Percentiles rank a stretch among this genome's conserved stretches.
Conservation (phyloP, 768 basidiomycete species). For the Cystobasidium onofrii region DNA sequence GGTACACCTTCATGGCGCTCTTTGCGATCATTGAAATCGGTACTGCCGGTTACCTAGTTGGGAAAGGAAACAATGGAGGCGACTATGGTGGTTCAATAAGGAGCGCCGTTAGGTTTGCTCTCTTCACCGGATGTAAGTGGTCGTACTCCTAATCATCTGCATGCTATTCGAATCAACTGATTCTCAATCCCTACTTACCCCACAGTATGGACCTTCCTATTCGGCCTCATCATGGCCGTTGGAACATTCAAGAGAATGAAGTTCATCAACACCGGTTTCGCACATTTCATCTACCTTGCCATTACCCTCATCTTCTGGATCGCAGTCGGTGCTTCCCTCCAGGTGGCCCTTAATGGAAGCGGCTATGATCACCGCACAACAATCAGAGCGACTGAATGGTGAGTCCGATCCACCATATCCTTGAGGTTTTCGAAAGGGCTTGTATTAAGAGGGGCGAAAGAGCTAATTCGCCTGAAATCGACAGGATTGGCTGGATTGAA, state of each 20-base stretch:
- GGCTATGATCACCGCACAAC: background rate
- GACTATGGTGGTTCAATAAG: background rate
- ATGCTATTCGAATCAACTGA: background rate
- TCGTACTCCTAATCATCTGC: background rate
- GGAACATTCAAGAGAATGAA: background rate
- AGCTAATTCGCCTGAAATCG: background rate
- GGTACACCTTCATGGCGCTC: background rate
- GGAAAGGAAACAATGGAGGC: background rate
- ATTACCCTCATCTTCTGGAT: constrained; percentile 29
- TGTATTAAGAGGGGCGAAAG: background rate
- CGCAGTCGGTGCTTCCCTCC: constrained; percentile 9
- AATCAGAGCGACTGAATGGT: constrained; percentile 16
- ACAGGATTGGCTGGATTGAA: constrained; percentile 7
- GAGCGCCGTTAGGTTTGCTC: background rate
- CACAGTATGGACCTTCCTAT: constrained; percentile 26
- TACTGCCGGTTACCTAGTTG: constrained; percentile 16
- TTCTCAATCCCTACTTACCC: background rate
- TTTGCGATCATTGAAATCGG: constrained; percentile 29
- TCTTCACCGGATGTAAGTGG: constrained; percentile 3
- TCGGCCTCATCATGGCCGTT: constrained; percentile 10
- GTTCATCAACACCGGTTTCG: constrained; percentile 27
- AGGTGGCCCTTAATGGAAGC: background rate
- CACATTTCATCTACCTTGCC: constrained; percentile 20
- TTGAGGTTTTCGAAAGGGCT: background rate
- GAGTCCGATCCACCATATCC: background rate